Evolutionary conservation across 306 rosid genomes (phyloP), one percentile per base, ranked within the genome.

Genomic region (Vachellia pachyceras): DNA sequence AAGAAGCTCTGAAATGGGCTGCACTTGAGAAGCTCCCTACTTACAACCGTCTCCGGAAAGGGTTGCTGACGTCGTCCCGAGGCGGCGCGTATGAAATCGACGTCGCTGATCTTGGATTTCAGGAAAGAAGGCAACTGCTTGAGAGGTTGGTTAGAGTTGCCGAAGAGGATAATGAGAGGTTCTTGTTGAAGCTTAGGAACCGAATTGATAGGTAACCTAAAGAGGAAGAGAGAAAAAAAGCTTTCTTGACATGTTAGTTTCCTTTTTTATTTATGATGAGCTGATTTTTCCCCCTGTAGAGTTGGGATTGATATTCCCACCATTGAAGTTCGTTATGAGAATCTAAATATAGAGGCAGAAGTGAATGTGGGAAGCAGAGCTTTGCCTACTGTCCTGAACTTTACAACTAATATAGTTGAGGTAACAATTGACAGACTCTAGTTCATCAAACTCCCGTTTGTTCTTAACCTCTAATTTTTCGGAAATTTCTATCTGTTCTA

Each of bases 21-120:
- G 90, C 90, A 0, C 80, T 94, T 6, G 89, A 94, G 77, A 90
- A 73, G 80, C 94, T 94, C 35, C 98, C 97, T 4, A 92, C 97
- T 5, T 90, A 87, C 82, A 77, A 72, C 49, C 98, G 97, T 57
- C 23, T 94, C 42, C 90, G 85, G 76, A 94, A 84, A 86, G 97
- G 97, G 4, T 77, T 94, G 79, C 76, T 94, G 70, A 72, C 88
- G 7, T 42, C 89, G 1, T 79, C 95, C 0, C 45, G 29, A 6
- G 94, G 95, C 0, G 80, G 57, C 9, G 82, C 85, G 10, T 79
- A 39, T 52, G 92, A 94, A 79, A 78, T 94, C 54, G 88, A 90
- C 36, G 70, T 94, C 11, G 66, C 75, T 29, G 80, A 87, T 23
- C 88, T 94, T 80, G 89, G 91, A 20, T 72, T 49, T 25, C 79